Base-by-base conservation (phyloP, 75 land plant genomes). In the Sequoiadendron giganteum region DNA sequence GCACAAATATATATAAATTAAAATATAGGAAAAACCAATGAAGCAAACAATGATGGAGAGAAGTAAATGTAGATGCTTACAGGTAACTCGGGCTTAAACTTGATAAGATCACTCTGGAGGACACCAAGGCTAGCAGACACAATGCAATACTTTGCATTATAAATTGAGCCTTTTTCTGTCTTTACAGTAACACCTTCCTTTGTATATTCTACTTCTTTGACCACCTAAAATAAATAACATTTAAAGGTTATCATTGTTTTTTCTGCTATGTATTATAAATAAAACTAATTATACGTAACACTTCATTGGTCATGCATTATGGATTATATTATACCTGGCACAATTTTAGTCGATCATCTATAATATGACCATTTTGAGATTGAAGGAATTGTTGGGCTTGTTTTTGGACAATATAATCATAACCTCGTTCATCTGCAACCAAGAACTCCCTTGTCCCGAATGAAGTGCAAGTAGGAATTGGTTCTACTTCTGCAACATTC, bases 71-170 rank as follows among this genome's bases (percentile, higher is more conserved):
- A 28, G 72, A 68, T 72, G 30, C 34, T 84, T 93, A 96, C 97
- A 42, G 97, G 98, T 81, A 96, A 93, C 25, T 92, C 91, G 0
- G 98, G 98, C 1, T 30, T 79, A 78, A 94, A 96, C 55, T 89
- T 87, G 73, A 96, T 96, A 78, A 95, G 97, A 47, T 92, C 79
- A 90, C 95, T 94, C 87, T 94, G 94, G 30, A 96, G 94, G 47
- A 96, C 98, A 5, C 98, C 98, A 47, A 96, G 86, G 87, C 98
- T 96, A 58, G 91, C 95, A 2, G 98, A 92, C 87, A 94, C 86
- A 78, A 96, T 93, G 45, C 94, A 91, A 68, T 94, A 93, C 48
- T 93, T 88, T 70, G 95, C 95, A 83, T 90, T 89, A 87, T 92
- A 96, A 28, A 89, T 58, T 13, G 90, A 91, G 9, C 95, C 95